A percentile compares a stretch with the other conserved stretches of the same genome.
phyloP scores from a whole-genome alignment of 176 grass and related monocot species.

The Oryza glumipatula region DNA sequence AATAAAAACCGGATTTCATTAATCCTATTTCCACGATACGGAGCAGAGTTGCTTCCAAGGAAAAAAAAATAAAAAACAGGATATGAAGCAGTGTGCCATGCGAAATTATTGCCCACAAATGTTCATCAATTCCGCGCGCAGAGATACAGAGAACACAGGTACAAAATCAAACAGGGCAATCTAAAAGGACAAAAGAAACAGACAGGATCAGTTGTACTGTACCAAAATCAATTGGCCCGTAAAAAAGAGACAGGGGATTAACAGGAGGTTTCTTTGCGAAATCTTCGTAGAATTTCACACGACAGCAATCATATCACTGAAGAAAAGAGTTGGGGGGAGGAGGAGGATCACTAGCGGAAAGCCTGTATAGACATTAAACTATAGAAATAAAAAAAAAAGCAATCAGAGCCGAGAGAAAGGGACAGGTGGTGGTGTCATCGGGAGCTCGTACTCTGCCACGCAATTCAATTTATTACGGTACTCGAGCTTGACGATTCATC shows the following conservation, averaged over 20 bases:
- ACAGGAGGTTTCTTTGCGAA: not conserved
- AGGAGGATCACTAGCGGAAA: constrained; percentile 26
- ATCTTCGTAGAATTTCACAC: not conserved
- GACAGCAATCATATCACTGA: constrained; percentile 24
- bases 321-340: not conserved
- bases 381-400: not conserved
- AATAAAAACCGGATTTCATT: constrained; percentile 10
- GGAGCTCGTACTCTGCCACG: constrained; percentile 15
- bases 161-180: not conserved
- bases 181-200: constrained; percentile 7
- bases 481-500: constrained; percentile 11
- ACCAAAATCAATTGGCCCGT: not conserved
- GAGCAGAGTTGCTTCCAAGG: too few relatives aligned
- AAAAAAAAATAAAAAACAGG: too few relatives aligned
- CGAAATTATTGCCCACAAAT: not conserved
- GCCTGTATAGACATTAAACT: not conserved
- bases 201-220: not conserved
- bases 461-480: not conserved
- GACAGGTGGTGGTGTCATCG: constrained; percentile 33
- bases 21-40: not conserved
- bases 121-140: not conserved
- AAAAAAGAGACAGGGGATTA: not conserved
- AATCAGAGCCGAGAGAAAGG: constrained; percentile 13
- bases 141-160: not conserved
- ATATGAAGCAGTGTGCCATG: not conserved